Base-by-base conservation (phyloP, 495 filamentous ascomycete genomes). In the Thermochaetoides thermophila region DNA sequence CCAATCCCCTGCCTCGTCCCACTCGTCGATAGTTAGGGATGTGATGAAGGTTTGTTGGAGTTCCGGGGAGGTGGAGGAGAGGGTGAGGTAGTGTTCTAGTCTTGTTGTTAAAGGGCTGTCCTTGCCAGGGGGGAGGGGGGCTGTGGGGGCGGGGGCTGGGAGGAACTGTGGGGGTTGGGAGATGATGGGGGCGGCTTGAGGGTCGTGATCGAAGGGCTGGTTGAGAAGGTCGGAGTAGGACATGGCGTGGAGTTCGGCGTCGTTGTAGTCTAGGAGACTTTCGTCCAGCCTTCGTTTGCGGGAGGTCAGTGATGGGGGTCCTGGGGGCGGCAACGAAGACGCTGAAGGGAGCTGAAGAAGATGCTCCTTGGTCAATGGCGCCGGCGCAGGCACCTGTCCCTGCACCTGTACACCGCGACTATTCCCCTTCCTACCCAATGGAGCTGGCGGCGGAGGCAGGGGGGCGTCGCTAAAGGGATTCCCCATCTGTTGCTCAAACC, bases 1-100 rank as follows among this genome's bases (percentile, higher is more conserved):
- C 63, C 79, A 75, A 39, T 94, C 82, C 6, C 84, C 84, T 10
- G 76, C 72, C 29, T 78, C 65, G 49, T 94, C 84, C 78, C 84
- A 89, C 49, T 87, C 77, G 17, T 68, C 59, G 15, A 81, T 64
- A 3, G 69, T 47, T 46, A 92, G 59, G 4, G 64, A 65, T 7
- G 64, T 55, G 40, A 85, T 74, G 51, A 84, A 81, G 2, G 60
- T 52, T 29, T 59, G 57, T 37, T 82, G 77, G n/a, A n/a, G n/a
- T n/a, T n/a, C n/a, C n/a, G n/a, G n/a, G 12, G 69, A 63, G 13
- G 59, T 20, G 51, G 56, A 31, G 15, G 50, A 42, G 35, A 59
- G 42, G 34, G 18, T 25, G 31, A 46, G 37, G 41, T 63, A 61
- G 33, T 68, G 46, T 22, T 54, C 40, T 4, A 78, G 44, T 25